These are phyloP conservation scores for Aspergillus japonicus DNA, from an alignment of 2,329 filamentous ascomycete genomes.

Conservation along the genomic window DNA sequence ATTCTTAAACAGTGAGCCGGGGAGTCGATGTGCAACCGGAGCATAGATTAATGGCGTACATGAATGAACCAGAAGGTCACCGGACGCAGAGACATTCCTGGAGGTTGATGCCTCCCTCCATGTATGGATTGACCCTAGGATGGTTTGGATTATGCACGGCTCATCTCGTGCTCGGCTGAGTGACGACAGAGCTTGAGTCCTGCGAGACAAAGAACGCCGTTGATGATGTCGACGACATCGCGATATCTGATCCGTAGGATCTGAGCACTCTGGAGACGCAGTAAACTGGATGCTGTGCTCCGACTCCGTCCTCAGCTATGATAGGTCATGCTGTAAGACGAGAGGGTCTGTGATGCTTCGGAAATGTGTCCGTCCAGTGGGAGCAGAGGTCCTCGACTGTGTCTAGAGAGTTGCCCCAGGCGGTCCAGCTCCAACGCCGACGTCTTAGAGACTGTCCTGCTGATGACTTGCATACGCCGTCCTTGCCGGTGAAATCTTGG, in stretches of 20 bases:
- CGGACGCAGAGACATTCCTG: background rate
- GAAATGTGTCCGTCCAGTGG: background rate
- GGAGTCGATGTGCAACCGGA: background rate
- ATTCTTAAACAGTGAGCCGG: background rate
- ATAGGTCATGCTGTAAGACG: background rate
- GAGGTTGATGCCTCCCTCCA: background rate
- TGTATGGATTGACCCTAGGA: background rate
- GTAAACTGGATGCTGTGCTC: background rate
- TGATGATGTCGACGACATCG: background rate
- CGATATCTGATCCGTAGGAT: background rate
- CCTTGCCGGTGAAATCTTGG: slow-evolving; percentile 7
- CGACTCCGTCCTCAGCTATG: background rate
- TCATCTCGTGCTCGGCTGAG: background rate
- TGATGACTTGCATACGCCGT: slow-evolving; percentile 16
- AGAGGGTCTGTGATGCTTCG: background rate
- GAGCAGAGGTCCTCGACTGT: background rate
- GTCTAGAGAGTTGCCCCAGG: background rate
- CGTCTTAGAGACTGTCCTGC: slow-evolving; percentile 4
- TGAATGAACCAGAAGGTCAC: background rate
- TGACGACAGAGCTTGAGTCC: background rate
- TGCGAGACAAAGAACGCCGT: background rate
- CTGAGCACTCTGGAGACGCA: background rate
- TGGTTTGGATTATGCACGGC: background rate
- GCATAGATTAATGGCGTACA: background rate
- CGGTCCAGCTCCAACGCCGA: background rate